Evolutionary conservation across 1,139 yeast species (phyloP), one percentile per base, ranked within the genome.

Genomic region (Diutina catenulata): DNA sequence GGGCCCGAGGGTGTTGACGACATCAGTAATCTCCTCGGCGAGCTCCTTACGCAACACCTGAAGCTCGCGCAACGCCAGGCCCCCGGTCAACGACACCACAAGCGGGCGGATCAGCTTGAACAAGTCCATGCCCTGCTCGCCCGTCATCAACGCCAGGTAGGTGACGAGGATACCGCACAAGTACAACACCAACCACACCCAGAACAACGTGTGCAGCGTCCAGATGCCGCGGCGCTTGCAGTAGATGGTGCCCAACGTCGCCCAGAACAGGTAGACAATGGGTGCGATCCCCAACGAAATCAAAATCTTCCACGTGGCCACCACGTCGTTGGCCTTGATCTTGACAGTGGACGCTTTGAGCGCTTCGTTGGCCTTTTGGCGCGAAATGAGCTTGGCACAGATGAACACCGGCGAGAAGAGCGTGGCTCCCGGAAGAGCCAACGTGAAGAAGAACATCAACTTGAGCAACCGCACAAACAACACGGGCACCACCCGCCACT

Each of bases 251-350:
- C 84, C 81, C 31, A 83, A 47, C 5, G 77, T 52, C 0, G 96
- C 87, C 57, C 91, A 91, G 43, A 81, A 66, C 36, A 78, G 74
- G 60, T 88, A 91, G 27, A 91, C 64, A 28, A 86, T 56, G 2
- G 98, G 98, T 0, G 96, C 93, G 42, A 84, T 64, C 6, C 91
- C 94, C 74, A 91, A 71, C 27, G 91, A 78, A 35, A 91, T 88
- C 46, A 91, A 66, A 33, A 91, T 78, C 57, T 91, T 91, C 98
- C 98, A 87, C 2, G 96, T 87, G 1, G 96, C 95, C 42, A 87
- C 70, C 21, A 91, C 96, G 56, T 91, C 98, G 42, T 80, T 79
- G 20, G 95, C 98, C 50, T 77, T 76, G 45, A 91, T 80, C 55
- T 91, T 91, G 25, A 91, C 98, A 1, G 86, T 72, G 0, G 96